phyloP scores from a whole-genome alignment of 2,329 filamentous ascomycete genomes.

The Pseudogymnoascus sp. region DNA sequence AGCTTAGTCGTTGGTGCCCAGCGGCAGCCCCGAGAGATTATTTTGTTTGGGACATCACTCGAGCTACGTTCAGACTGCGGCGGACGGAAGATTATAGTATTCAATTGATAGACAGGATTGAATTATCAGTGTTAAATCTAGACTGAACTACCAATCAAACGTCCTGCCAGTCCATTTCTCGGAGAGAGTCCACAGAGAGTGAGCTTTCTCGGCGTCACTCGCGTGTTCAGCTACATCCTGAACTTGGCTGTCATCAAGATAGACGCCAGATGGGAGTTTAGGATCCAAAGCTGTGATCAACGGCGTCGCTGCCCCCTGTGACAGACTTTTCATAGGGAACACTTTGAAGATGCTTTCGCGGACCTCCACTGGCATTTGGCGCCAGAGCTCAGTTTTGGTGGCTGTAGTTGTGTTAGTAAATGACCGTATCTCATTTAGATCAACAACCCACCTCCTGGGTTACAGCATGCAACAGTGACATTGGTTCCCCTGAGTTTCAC shows the following conservation, averaged over 20 bases:
- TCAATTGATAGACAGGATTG: too few relatives aligned
- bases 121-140: too few relatives aligned
- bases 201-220: not conserved
- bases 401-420: not conserved
- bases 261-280: not conserved
- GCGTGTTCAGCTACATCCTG: not conserved
- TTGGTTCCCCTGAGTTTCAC: not conserved
- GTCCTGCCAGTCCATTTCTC: slow-evolving; percentile 12
- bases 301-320: not conserved
- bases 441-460: not conserved
- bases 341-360: not conserved
- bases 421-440: not conserved
- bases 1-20: not conserved
- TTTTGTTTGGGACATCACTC: too few relatives aligned
- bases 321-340: not conserved
- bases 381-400: not conserved
- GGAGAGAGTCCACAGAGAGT: slow-evolving; percentile 10
- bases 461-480: not conserved
- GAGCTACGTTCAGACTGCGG: too few relatives aligned
- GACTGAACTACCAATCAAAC: slow-evolving; percentile 1
- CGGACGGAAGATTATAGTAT: too few relatives aligned
- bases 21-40: too few relatives aligned
- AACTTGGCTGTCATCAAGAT: slow-evolving; percentile 10
- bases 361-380: not conserved
- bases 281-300: slow-evolving; percentile 8